These are phyloP conservation scores for Rhodotorula sp. DNA, from an alignment of 1,284 basidiomycete species.

Conservation along the genomic window DNA sequence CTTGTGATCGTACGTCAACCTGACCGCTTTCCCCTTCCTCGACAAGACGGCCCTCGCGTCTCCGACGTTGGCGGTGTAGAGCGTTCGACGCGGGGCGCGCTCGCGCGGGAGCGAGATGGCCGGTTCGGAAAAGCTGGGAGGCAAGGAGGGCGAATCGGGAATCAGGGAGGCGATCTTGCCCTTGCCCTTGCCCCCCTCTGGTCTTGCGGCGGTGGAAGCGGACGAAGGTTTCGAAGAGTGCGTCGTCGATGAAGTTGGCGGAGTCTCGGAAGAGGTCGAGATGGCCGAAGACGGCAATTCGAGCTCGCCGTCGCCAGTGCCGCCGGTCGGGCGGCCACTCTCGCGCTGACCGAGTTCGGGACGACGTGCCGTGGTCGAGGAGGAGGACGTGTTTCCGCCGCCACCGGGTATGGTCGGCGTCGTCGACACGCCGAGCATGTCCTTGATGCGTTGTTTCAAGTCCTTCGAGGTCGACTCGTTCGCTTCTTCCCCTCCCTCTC, in stretches of 20 bases:
- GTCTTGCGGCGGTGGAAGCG: too few relatives aligned
- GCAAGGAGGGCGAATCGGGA: background rate
- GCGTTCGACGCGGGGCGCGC: slow-evolving; percentile 58
- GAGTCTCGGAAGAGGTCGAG: background rate
- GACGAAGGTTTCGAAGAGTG: too few relatives aligned
- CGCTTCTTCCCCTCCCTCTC: background rate
- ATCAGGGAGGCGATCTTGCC: background rate
- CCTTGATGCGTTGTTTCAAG: slow-evolving; percentile 1
- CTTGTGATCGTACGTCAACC: slow-evolving; percentile 98
- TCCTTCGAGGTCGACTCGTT: background rate
- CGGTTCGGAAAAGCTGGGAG: slow-evolving; percentile 19
- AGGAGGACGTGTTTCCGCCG: too few relatives aligned
- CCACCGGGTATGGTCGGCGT: background rate
- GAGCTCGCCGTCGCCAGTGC: background rate
- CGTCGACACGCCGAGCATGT: background rate
- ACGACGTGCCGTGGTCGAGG: background rate
- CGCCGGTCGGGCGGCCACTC: background rate
- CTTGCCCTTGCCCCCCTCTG: background rate
- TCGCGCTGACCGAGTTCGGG: background rate
- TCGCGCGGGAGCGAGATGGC: slow-evolving; percentile 32
- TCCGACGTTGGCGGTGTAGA: slow-evolving; percentile 96
- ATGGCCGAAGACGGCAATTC: slow-evolving; percentile 1
- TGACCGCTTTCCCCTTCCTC: slow-evolving; percentile 82
- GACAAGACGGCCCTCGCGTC: slow-evolving; percentile 81
- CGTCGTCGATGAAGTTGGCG: too few relatives aligned